Evolutionary conservation across 148 eudicot genomes (phyloP), one percentile per base, ranked within the genome.

Genomic region (Fallopia convolvulus): DNA sequence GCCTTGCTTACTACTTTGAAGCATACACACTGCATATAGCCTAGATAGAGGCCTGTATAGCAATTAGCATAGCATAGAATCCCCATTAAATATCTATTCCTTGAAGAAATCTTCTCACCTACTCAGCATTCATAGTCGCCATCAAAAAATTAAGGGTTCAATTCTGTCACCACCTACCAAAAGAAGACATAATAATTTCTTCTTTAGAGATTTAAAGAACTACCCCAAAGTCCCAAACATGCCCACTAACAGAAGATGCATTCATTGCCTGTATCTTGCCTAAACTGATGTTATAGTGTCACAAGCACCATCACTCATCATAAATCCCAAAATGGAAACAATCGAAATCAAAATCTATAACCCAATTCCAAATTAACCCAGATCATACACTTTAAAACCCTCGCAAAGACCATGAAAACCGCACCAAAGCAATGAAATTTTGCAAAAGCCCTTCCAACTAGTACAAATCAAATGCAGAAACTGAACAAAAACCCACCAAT

Each of bases 381-480:
- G 70, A 63, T 63, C 39, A 63, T 30, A 12, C 15, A 30, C 36
- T 4, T 8, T 0, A 26, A 4, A 61, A 13, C 41, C 72, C 42
- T 66, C 44, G 6, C 72, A 68, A 66, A 66, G 20, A 20, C 41
- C 72, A 33, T 66, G 18, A 14, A 66, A 23, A 33, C 72, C 20
- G 6, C 72, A 0, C 40, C 41, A 46, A 68, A 36, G 44, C 44
- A 14, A 39, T 68, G 72, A 6, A 6, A 15, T 17, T 68, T 36
- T 68, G 13, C 12, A 3, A 6, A 68, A 68, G 17, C 72, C 72
- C 72, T 33, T 68, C 72, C 21, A 10, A 68, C 20, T 33, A 68
- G 36, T 68, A 39, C 21, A 65, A 68, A 68, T 14, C 72, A 68
- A 68, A 68, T 36, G 72, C 46, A 68, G 46, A 68, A 68, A 15